Evolutionary conservation across 176 grass and related monocot genomes (phyloP), one percentile per base, ranked within the genome.

Genomic region (Luzula sylvatica): DNA sequence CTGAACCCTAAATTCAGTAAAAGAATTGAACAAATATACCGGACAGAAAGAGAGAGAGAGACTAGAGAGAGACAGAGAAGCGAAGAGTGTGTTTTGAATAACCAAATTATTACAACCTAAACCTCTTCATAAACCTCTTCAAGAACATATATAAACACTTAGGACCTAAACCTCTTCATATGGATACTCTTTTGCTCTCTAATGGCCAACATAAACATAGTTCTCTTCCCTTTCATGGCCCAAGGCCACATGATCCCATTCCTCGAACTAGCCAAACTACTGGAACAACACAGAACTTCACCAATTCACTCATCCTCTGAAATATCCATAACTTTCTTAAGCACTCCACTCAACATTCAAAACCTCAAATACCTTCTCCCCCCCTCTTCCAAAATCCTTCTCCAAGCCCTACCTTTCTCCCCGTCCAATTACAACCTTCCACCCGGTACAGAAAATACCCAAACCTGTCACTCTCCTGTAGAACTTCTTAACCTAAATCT

Each of bases 201-300:
- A n/a, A 59, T 61, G 57, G 15, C 17, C 51, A 11, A 17, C 18
- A 13, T 8, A 16, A 70, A 70, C 45, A 53, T 74, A 44, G 2
- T 83, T 7, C 56, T 83, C 50, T 74, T 83, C 69, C 74, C 80
- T 2, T 83, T 53, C 65, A 26, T 78, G 22, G 74, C 74, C 11
- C 74, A 83, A 38, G 80, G 80, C 65, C 80, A 83, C 53, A n/a
- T 78, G 42, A 77, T 63, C 55, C 79, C 79, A 15, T 83, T 83
- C 35, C 50, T 83, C 19, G 15, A 65, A 68, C 56, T 78, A 4
- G 50, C 63, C 55, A 67, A 64, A 47, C 38, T 50, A 28, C 28
- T 69, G 8, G 45, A 77, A 30, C 20, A 49, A n/a, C n/a, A n/a
- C n/a, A n/a, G n/a, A 32, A 30, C 5, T 13, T 16, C 23, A 11